phyloP scores from a whole-genome alignment of 306 rosid genomes.

The Vigna nakashimae region DNA sequence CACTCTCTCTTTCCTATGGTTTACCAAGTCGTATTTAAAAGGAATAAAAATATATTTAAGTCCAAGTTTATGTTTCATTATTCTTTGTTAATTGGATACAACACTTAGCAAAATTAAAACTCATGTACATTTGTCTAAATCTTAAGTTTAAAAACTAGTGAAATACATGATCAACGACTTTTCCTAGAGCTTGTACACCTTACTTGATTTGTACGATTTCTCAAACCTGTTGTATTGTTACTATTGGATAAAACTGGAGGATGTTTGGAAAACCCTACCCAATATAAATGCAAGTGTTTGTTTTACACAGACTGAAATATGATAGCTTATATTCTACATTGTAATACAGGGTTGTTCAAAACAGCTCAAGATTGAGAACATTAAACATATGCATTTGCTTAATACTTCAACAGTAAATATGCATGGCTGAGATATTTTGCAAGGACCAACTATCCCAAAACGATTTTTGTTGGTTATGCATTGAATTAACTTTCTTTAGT shows the following conservation, averaged over 20 bases:
- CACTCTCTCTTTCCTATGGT: no score
- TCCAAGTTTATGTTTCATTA: no score
- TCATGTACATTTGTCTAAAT: background rate
- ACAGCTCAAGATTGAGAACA: background rate
- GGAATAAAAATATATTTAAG: no score
- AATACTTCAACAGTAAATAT: background rate
- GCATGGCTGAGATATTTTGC: background rate
- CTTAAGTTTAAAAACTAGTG: background rate
- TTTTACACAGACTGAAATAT: background rate
- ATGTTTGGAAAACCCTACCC: background rate
- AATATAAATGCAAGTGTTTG: background rate
- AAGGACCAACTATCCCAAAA: background rate
- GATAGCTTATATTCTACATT: background rate
- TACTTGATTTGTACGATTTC: background rate
- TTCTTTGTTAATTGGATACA: no score
- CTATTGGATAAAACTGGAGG: background rate
- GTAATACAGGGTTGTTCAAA: background rate
- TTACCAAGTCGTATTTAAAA: no score
- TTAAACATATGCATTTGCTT: background rate
- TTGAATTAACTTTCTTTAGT: background rate
- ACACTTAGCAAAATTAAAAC: no score
- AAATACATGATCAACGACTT: background rate
- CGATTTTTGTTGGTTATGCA: background rate
- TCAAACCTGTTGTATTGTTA: background rate
- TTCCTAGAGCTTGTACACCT: background rate